Evolutionary conservation across 1,284 basidiomycete species (phyloP), one percentile per base, ranked within the genome.

Genomic region (Ceratobasidium sp.): DNA sequence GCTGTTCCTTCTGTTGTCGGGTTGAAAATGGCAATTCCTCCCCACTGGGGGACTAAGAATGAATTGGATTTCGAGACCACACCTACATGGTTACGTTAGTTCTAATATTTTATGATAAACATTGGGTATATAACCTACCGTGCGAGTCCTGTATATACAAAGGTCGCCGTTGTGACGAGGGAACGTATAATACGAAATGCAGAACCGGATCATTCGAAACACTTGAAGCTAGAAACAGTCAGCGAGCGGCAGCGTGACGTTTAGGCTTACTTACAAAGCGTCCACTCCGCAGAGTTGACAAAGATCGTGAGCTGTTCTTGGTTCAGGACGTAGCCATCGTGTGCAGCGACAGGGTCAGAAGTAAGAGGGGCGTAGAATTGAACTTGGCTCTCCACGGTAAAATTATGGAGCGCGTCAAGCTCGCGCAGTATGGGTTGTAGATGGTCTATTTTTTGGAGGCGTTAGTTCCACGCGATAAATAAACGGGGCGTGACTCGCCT

Each of bases 281-380:
- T 92, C 97, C 97, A 99, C 78, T 96, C 92, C 16, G 95, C 96
- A 2, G 94, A 94, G 78, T 99, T 99, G 70, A 99, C 86, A 78
- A 99, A 99, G 0, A 95, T 88, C 26, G 91, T 94, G 72, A 96
- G 84, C 76, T 95, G 88, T 76, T 95, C 93, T 71, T 89, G 87
- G 14, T 88, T 88, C 46, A 97, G 81, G 0, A 87, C 86, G 79
- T 88, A 88, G 0, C 79, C 78, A 18, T 80, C 80, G n/a, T 76
- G 77, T 1, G 60, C 69, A 36, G 45, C n/a, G 50, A 71, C n/a
- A 48, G 95, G 92, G 65, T 86, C 82, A 77, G 98, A 94, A 0
- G 94, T 89, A 46, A 99, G 82, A 0, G 96, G 96, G 0, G 95
- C 93, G 78, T 97, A 91, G 79, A 90, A 95, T 76, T 96, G 92